These are phyloP conservation scores for Ceratobasidium sp. DNA, from an alignment of 1,284 basidiomycete species.

Conservation along the genomic window DNA sequence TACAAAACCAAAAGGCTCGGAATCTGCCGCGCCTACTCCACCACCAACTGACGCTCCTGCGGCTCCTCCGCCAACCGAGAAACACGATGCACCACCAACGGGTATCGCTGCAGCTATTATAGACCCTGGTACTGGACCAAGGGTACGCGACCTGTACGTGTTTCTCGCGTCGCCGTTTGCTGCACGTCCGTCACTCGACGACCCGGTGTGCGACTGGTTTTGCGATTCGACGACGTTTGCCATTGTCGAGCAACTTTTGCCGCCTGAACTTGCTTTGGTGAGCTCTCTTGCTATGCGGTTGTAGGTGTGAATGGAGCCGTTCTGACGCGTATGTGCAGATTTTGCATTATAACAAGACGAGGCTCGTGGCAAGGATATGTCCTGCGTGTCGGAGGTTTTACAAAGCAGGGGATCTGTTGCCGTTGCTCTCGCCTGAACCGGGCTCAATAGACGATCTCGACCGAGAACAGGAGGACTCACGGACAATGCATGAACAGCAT, in stretches of 20 bases:
- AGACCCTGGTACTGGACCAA: slow-evolving; percentile 78
- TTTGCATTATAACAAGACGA: slow-evolving; percentile 85
- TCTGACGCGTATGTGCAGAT: slow-evolving; percentile 59
- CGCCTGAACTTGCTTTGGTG: slow-evolving; percentile 75
- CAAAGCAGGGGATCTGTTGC: slow-evolving; percentile 69
- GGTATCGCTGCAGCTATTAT: slow-evolving; percentile 65
- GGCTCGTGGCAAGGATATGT: slow-evolving; percentile 71
- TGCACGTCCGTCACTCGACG: slow-evolving; percentile 67
- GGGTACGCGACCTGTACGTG: slow-evolving; percentile 67
- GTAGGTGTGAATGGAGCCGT: too few relatives aligned
- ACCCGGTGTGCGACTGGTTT: slow-evolving; percentile 53
- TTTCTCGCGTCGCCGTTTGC: slow-evolving; percentile 74
- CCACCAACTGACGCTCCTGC: slow-evolving; percentile 21
- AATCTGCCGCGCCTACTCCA: not conserved
- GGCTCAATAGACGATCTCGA: slow-evolving; percentile 48
- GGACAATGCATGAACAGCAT: slow-evolving; percentile 68
- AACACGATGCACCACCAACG: slow-evolving; percentile 9
- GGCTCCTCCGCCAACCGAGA: slow-evolving; percentile 12
- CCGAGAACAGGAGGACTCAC: slow-evolving; percentile 54
- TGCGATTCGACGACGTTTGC: slow-evolving; percentile 31
- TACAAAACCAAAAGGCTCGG: slow-evolving; percentile 51
- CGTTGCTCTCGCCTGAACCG: slow-evolving; percentile 56
- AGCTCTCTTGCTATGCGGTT: slow-evolving; percentile 48
- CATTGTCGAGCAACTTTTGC: slow-evolving; percentile 62
- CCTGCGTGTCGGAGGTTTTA: slow-evolving; percentile 79